Evolutionary conservation across 2,329 filamentous ascomycete species (phyloP).

Genomic region (Neophaeococcomyces mojaviensis): DNA sequence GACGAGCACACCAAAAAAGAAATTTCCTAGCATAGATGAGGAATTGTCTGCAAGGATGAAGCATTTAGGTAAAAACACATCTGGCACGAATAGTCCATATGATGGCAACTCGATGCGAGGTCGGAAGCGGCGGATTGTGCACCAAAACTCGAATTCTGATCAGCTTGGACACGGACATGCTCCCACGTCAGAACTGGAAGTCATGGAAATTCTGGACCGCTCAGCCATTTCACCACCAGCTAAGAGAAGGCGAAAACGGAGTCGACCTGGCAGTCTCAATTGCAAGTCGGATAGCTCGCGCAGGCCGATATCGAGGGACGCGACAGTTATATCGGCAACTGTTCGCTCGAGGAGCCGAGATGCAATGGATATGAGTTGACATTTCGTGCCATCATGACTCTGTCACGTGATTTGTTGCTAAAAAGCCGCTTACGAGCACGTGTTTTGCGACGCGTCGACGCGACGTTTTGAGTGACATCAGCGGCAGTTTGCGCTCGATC

Average conservation of each 20-base stretch:
- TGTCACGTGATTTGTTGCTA: neutral
- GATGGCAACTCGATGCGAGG: slow-evolving; percentile 2
- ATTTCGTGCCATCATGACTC: neutral
- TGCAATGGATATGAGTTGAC: slow-evolving; percentile 19
- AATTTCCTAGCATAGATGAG: slow-evolving; percentile 23
- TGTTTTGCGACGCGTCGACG: neutral
- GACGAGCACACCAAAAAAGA: slow-evolving; percentile 31
- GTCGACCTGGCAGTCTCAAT: slow-evolving; percentile 1
- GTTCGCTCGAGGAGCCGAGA: slow-evolving; percentile 7
- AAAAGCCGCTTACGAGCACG: neutral
- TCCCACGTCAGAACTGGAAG: slow-evolving; percentile 4
- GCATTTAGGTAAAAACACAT: slow-evolving; percentile 9
- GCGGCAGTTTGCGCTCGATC: neutral
- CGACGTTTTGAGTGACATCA: too few species aligned
- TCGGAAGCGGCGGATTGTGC: slow-evolving; percentile 2
- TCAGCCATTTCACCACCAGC: slow-evolving; percentile 9
- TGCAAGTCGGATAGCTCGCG: neutral
- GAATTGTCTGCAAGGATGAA: slow-evolving; percentile 18
- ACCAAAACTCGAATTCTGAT: neutral
- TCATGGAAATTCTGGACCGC: slow-evolving; percentile 11
- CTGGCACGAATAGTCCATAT: slow-evolving; percentile 7
- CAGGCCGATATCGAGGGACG: neutral
- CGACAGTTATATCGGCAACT: neutral
- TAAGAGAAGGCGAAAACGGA: slow-evolving; percentile 6
- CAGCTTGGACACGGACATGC: neutral